Base-by-base conservation (phyloP, 495 filamentous ascomycete genomes). In the Penicillium manginii region DNA sequence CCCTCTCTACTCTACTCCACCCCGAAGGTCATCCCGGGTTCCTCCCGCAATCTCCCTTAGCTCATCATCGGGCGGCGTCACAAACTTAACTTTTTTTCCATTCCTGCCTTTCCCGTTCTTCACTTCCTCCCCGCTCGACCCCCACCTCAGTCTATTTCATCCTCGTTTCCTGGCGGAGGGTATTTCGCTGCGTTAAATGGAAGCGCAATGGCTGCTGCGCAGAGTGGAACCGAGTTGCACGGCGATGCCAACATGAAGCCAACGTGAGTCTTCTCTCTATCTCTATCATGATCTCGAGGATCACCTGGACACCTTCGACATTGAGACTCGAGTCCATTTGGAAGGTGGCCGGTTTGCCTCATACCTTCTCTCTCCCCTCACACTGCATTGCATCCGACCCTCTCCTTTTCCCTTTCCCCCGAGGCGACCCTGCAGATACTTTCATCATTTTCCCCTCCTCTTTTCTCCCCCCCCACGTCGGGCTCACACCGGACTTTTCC, bases 171-270 rank as follows among this genome's bases (percentile, higher is more conserved):
- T 55, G 60, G 55, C 46, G 55, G 50, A 52, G 57, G 63, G 58
- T 51, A 43, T 52, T 57, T 54, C 43, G 22, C 50, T 63, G 42
- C 57, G 52, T 74, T 75, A 72, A 57, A 81, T 81, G 78, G 77
- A 73, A 78, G 64, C 58, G 61, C 68, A 67, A 79, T 79, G 77
- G 75, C 78, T 68, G 69, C 74, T 73, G 63, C 75, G 70, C 76
- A 77, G 62, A 76, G 73, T 66, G 75, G 73, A 68, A 71, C 74
- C 68, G 81, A 81, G 64, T 76, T 78, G 68, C 75, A 80, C 63
- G 74, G 74, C 43, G 79, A 82, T 42, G 73, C 79, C 32, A 81
- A 83, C 61, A 78, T 84, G 70, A 80, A 81, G 67, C 77, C 78
- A 58, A 75, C 77, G 66, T 67, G 58, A 67, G 66, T 62, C 33